These are phyloP conservation scores for Funneliformis geosporum DNA, from an alignment of 192 early-diverging fungal species.

Conservation along the genomic window DNA sequence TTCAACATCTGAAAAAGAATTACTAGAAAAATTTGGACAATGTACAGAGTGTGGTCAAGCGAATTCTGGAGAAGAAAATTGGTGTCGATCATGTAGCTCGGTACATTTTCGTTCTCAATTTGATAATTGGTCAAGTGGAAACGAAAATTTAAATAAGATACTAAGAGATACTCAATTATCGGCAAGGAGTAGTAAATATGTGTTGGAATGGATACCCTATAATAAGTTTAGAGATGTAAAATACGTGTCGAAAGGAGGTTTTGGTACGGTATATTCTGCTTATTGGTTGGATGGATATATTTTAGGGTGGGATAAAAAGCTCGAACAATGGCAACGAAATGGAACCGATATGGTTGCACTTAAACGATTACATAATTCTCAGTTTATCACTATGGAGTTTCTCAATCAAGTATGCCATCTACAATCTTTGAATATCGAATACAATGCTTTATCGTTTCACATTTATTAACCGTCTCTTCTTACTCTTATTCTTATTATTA, in stretches of 20 bases:
- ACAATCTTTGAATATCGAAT: neutral
- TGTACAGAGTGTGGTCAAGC: neutral
- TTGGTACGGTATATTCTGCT: conserved; percentile 16
- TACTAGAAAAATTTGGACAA: neutral
- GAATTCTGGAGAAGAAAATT: neutral
- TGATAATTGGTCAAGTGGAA: conserved; percentile 7
- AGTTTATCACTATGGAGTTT: neutral
- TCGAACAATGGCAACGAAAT: neutral
- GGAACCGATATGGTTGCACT: neutral
- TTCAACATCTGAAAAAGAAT: neutral
- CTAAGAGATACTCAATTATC: conserved; percentile 1
- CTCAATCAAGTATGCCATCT: neutral
- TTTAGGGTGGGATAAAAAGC: neutral
- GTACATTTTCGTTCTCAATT: neutral
- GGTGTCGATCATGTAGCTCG: conserved; percentile 15
- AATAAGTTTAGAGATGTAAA: conserved; percentile 6
- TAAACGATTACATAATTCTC: conserved; percentile 18
- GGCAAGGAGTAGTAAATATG: neutral
- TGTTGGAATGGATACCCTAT: conserved; percentile 26
- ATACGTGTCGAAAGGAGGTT: conserved; percentile 1
- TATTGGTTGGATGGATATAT: conserved; percentile 8
- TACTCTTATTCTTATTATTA: neutral
- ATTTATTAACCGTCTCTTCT: neutral
- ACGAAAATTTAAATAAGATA: neutral
- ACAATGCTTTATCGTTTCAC: too few species aligned